Conservation (phyloP, 2,329 filamentous ascomycete genomes). For the Cryphonectria parasitica region DNA sequence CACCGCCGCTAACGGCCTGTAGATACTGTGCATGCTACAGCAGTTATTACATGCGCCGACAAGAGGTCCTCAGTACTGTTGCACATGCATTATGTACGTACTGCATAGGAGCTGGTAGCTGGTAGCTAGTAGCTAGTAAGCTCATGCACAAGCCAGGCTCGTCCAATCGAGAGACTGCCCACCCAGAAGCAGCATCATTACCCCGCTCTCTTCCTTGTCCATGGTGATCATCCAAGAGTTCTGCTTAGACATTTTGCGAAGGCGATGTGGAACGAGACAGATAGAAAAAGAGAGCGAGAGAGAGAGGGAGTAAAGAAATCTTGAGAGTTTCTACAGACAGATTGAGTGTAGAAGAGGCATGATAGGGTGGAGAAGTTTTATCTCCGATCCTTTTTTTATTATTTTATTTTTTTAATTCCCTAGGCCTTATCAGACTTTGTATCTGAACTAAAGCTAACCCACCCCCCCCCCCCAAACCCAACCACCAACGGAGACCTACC, state of each 20-base stretch:
- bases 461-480: not conserved
- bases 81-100: not conserved
- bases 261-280: not conserved
- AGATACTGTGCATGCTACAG: not conserved
- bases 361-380: not conserved
- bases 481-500: not conserved
- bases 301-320: not conserved
- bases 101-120: not conserved
- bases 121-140: not conserved
- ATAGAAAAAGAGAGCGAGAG: not conserved
- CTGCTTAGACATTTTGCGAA: not conserved
- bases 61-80: not conserved
- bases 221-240: not conserved
- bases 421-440: not conserved
- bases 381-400: not conserved
- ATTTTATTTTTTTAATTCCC: not conserved
- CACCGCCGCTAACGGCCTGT: not conserved
- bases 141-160: not conserved
- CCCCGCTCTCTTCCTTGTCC: not conserved
- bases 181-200: not conserved
- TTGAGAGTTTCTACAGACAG: not conserved
- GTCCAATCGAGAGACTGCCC: not conserved
- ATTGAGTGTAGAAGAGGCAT: not conserved
- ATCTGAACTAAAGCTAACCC: not conserved
- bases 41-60: no score